Evolutionary conservation across 1,284 basidiomycete genomes (phyloP).

Genomic region (Moesziomyces antarcticus): DNA sequence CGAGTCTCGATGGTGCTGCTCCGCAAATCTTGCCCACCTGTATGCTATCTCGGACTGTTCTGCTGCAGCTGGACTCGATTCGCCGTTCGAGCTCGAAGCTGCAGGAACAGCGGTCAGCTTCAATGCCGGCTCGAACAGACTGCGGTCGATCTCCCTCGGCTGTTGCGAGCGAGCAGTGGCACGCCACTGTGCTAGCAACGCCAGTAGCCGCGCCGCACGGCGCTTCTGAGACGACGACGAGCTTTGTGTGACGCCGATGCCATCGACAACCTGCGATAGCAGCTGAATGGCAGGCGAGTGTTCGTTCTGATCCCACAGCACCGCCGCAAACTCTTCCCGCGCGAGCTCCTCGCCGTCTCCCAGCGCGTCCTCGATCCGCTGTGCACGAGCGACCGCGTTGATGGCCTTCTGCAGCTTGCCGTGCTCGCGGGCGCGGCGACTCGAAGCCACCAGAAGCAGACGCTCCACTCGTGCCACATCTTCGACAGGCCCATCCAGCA

Average conservation of each 20-base stretch:
- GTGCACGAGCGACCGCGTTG: slow-evolving; percentile 83
- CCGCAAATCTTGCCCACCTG: slow-evolving; percentile 87
- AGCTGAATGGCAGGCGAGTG: slow-evolving; percentile 84
- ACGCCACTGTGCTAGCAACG: slow-evolving; percentile 78
- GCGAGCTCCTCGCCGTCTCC: slow-evolving; percentile 69
- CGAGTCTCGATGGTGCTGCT: slow-evolving; percentile 80
- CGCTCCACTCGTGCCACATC: slow-evolving; percentile 76
- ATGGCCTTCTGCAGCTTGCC: slow-evolving; percentile 82
- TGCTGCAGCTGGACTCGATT: slow-evolving; percentile 18
- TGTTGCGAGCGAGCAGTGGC: slow-evolving; percentile 85
- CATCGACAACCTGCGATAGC: slow-evolving; percentile 71
- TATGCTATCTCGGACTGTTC: slow-evolving; percentile 78
- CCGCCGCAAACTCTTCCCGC: slow-evolving; percentile 85
- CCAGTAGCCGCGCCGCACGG: slow-evolving; percentile 69
- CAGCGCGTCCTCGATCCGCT: slow-evolving; percentile 71
- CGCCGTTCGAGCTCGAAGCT: neutral
- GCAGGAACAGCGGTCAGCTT: slow-evolving; percentile 19
- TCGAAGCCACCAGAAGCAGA: slow-evolving; percentile 78
- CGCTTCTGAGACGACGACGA: slow-evolving; percentile 18
- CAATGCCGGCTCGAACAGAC: slow-evolving; percentile 78
- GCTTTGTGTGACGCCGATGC: slow-evolving; percentile 5
- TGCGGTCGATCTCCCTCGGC: slow-evolving; percentile 77
- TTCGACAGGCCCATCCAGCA: slow-evolving; percentile 73
- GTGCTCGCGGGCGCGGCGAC: slow-evolving; percentile 78
- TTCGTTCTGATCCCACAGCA: slow-evolving; percentile 88